Conservation (phyloP, 768 basidiomycete genomes). For the Boletus pseudopeckii region DNA sequence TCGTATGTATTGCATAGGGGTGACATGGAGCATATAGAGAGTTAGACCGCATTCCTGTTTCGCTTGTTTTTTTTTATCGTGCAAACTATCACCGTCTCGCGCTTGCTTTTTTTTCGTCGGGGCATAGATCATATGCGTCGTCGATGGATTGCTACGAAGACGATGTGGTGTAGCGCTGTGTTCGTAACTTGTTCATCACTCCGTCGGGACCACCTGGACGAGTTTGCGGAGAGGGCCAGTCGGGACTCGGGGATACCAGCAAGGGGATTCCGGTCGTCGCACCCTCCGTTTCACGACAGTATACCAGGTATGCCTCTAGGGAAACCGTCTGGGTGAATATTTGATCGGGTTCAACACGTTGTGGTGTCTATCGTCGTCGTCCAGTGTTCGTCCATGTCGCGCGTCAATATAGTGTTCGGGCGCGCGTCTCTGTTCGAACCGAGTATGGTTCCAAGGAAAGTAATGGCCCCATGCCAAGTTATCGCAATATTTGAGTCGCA, state of each 20-base stretch:
- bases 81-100: neutral
- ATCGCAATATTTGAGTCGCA: too few species aligned
- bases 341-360: too few species aligned
- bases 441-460: too few species aligned
- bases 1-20: slow-evolving; percentile 7
- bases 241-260: neutral
- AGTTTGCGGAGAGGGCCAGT: neutral
- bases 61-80: neutral
- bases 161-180: neutral
- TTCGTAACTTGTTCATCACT: neutral
- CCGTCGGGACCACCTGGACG: neutral
- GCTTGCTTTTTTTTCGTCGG: neutral
- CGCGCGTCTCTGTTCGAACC: too few species aligned
- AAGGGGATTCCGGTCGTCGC: neutral
- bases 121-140: too few species aligned
- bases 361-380: too few species aligned
- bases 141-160: neutral
- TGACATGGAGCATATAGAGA: slow-evolving; percentile 15
- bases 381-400: too few species aligned
- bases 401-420: too few species aligned
- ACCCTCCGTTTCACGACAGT: too few species aligned
- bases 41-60: neutral
- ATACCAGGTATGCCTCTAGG: too few species aligned
- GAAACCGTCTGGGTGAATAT: too few species aligned
- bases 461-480: too few species aligned